Conservation (phyloP, 306 rosid species). For the Argentina anserina region DNA sequence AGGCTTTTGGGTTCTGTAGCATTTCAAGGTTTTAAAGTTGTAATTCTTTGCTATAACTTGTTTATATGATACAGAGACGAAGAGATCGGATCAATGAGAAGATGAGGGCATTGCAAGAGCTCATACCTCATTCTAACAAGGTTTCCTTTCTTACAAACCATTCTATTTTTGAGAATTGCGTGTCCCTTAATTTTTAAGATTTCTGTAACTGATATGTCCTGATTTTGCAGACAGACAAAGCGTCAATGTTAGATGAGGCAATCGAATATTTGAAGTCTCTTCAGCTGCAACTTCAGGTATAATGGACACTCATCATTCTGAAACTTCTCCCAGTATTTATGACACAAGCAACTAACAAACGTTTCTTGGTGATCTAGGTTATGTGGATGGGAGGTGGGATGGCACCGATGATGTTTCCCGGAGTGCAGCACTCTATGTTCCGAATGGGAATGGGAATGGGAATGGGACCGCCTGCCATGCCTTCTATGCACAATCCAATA, state of each 20-base stretch:
- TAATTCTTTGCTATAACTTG: not conserved
- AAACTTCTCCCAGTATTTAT: conserved; percentile 13
- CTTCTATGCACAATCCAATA: conserved; percentile 49
- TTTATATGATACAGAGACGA: conserved; percentile 51
- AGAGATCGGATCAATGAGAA: conserved; percentile 93
- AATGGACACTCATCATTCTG: not conserved
- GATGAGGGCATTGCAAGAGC: conserved; percentile 83
- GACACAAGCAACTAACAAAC: conserved; percentile 6
- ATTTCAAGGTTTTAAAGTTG: conserved; percentile 18
- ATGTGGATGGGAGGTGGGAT: conserved; percentile 90
- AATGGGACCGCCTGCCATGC: conserved; percentile 52
- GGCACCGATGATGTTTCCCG: conserved; percentile 77
- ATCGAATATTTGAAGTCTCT: conserved; percentile 85
- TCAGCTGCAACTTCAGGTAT: conserved; percentile 87
- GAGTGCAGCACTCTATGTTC: conserved; percentile 60
- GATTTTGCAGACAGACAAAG: conserved; percentile 75
- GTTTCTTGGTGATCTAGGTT: conserved; percentile 40
- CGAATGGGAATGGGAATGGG: conserved; percentile 61
- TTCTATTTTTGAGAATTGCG: not conserved
- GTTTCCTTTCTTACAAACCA: conserved; percentile 29
- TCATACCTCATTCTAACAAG: conserved; percentile 87
- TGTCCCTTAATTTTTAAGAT: conserved; percentile 12
- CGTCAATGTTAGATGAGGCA: conserved; percentile 86
- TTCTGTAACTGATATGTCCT: conserved; percentile 12
- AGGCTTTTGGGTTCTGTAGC: conserved; percentile 15